phyloP scores from a whole-genome alignment of 306 rosid genomes.

The Prunus mira region DNA sequence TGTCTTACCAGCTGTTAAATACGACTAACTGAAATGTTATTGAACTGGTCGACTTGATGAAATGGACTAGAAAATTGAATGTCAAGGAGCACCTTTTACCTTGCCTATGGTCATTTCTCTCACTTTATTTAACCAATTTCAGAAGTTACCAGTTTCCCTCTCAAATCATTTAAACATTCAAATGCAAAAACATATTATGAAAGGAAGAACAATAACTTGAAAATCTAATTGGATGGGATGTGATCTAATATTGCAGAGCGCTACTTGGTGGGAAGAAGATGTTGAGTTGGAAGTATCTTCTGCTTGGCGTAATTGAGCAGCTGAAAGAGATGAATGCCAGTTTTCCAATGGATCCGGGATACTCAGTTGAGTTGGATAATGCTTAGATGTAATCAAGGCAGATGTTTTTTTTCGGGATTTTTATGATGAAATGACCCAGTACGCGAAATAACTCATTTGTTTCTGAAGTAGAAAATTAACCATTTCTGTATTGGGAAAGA shows the following conservation, averaged over 20 bases:
- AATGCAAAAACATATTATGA: background rate
- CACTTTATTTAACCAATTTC: background rate
- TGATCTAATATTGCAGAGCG: slow-evolving; percentile 43
- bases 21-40: no score
- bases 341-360: background rate
- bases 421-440: no score
- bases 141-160: background rate
- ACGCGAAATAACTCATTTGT: no score
- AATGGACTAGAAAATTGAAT: background rate
- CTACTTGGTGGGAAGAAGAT: slow-evolving; percentile 99
- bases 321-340: slow-evolving; percentile 1
- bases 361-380: background rate
- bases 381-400: background rate
- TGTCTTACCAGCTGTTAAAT: background rate
- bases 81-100: background rate
- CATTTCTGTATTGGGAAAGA: no score
- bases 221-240: slow-evolving; percentile 18
- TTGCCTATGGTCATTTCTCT: background rate
- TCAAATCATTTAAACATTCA: background rate
- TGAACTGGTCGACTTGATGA: background rate
- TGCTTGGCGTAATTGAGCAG: slow-evolving; percentile 78
- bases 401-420: background rate
- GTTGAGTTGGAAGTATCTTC: slow-evolving; percentile 70
- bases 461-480: no score
- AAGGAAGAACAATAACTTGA: background rate